Conservation (phyloP, 1,284 basidiomycete genomes). For the Ganoderma boninense region DNA sequence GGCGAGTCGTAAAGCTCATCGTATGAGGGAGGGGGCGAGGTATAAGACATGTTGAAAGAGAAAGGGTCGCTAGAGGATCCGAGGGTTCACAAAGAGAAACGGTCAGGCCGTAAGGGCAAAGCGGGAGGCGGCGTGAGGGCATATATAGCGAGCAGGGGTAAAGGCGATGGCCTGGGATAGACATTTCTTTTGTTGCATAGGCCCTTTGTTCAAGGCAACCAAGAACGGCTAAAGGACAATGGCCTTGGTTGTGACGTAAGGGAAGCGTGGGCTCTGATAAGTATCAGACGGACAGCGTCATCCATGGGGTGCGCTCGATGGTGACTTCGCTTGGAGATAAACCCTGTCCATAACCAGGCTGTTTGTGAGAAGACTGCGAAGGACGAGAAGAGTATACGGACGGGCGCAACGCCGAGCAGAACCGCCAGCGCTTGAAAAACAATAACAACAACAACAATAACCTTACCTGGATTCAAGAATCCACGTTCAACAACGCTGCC, state of each 20-base stretch:
- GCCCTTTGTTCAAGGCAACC: constrained; percentile 30
- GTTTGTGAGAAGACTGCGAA: neutral
- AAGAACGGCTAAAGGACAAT: constrained; percentile 33
- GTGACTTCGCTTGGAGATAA: neutral
- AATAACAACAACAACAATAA: constrained; percentile 1
- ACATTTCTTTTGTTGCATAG: constrained; percentile 34
- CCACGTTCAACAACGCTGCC: neutral
- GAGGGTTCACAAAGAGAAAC: constrained; percentile 16
- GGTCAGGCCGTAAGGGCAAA: constrained; percentile 18
- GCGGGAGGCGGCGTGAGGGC: constrained; percentile 14
- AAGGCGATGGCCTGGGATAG: constrained; percentile 25
- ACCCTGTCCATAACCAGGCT: neutral
- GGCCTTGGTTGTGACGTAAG: constrained; percentile 13
- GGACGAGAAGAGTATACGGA: neutral
- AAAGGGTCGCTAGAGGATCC: constrained; percentile 5
- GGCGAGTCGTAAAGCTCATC: constrained; percentile 11
- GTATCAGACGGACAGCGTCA: no score
- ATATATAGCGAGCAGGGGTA: constrained; percentile 29
- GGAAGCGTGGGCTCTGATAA: neutral
- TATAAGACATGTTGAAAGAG: constrained; percentile 23
- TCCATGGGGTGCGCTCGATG: neutral
- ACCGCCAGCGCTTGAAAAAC: neutral
- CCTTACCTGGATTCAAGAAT: neutral
- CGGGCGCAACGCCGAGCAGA: neutral
- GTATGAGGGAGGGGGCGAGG: constrained; percentile 17